These are phyloP conservation scores for Colletotrichum sp. DNA, from an alignment of 2,329 filamentous ascomycete genomes.

Conservation along the genomic window DNA sequence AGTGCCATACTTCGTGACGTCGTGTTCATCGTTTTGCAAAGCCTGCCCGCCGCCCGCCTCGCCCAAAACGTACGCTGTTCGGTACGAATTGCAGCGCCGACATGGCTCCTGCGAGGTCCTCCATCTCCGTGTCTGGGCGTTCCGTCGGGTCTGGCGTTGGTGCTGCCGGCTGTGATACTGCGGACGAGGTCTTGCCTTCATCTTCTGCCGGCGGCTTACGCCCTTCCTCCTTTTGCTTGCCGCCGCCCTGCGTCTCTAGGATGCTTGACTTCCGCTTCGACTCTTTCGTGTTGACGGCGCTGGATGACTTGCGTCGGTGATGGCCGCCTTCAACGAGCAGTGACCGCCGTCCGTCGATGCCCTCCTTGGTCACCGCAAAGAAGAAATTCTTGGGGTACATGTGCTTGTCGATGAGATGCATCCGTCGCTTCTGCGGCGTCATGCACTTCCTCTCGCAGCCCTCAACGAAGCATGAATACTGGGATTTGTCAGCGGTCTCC, in stretches of 20 bases:
- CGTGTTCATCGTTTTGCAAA: conserved; percentile 52
- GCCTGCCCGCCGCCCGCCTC: conserved; percentile 56
- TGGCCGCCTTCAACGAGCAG: conserved; percentile 70
- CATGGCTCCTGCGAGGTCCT: conserved; percentile 70
- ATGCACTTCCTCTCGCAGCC: conserved; percentile 85
- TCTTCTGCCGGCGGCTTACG: background rate
- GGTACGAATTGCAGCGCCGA: conserved; percentile 76
- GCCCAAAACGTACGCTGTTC: conserved; percentile 69
- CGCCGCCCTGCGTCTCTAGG: conserved; percentile 24
- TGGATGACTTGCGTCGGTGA: conserved; percentile 54
- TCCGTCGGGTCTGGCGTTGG: background rate
- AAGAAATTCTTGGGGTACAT: conserved; percentile 89
- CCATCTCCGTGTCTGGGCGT: conserved; percentile 59
- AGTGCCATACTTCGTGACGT: conserved; percentile 20
- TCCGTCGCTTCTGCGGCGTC: conserved; percentile 81
- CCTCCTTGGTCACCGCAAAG: conserved; percentile 84
- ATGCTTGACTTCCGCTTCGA: conserved; percentile 37
- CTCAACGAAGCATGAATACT: conserved; percentile 92
- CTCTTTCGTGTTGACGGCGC: conserved; percentile 34
- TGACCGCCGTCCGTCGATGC: conserved; percentile 85
- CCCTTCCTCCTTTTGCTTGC: background rate
- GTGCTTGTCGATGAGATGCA: conserved; percentile 95
- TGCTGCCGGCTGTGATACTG: background rate
- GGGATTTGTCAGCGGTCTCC: conserved; percentile 14
- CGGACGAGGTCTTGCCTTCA: background rate